A percentile compares a stretch with the other conserved stretches of the same genome.
Evolutionary conservation across 1,139 yeast genomes (phyloP).

Genomic region (Trichomonascaceae sp.): DNA sequence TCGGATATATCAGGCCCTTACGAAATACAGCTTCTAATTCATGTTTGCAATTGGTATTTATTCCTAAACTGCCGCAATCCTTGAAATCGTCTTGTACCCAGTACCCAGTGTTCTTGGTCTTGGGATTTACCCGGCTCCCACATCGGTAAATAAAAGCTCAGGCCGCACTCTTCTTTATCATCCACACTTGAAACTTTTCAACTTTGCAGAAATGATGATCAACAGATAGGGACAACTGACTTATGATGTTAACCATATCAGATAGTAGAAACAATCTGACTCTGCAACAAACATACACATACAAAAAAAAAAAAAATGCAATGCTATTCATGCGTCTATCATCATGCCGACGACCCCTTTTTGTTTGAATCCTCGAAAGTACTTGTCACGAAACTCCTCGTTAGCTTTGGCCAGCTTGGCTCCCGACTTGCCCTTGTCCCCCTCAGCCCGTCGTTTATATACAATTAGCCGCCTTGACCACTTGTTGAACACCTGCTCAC

Average conservation of each 20-base stretch:
- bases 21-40: no score
- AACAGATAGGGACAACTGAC: slow-evolving; percentile 28
- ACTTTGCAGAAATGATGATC: slow-evolving; percentile 17
- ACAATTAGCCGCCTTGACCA: slow-evolving; percentile 81
- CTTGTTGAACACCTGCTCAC: slow-evolving; percentile 81
- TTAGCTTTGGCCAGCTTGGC: slow-evolving; percentile 28
- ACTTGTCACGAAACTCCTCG: slow-evolving; percentile 64
- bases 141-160: no score
- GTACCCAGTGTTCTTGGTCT: no score
- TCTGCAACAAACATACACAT: no score
- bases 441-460: slow-evolving; percentile 53
- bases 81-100: no score
- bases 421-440: slow-evolving; percentile 45
- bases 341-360: not conserved
- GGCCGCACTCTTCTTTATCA: no score
- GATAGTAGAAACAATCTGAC: slow-evolving; percentile 18
- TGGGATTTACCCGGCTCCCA: no score
- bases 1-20: no score
- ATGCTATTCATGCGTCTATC: not conserved
- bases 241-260: slow-evolving; percentile 14
- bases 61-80: no score
- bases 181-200: no score
- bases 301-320: no score
- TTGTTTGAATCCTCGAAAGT: slow-evolving; percentile 48
- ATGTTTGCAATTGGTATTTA: no score